Conservation (phyloP, 345 rosid species). For the Reutealis trisperma region DNA sequence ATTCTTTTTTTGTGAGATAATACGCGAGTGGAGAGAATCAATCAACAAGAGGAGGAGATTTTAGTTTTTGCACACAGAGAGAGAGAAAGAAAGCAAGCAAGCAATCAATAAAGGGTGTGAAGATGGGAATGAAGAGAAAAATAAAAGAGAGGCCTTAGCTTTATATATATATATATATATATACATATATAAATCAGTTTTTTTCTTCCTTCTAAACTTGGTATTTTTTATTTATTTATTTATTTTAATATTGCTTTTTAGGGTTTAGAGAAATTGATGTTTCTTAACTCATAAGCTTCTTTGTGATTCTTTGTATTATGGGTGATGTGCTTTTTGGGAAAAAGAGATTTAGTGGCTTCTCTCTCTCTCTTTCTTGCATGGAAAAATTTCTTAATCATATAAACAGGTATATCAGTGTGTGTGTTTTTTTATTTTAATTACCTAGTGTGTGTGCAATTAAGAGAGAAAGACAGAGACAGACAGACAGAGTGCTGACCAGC, state of each 20-base stretch:
- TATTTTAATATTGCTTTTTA: constrained; percentile 15
- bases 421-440: too few relatives aligned
- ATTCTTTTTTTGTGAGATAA: constrained; percentile 29
- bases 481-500: not conserved
- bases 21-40: constrained; percentile 45
- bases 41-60: constrained; percentile 7
- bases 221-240: too few relatives aligned
- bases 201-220: not conserved
- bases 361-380: constrained; percentile 8
- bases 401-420: not conserved
- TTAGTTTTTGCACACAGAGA: not conserved
- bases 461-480: too few relatives aligned
- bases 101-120: not conserved
- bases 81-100: not conserved
- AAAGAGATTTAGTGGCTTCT: constrained; percentile 2
- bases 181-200: not conserved
- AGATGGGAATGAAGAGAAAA: constrained; percentile 17
- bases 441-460: too few relatives aligned
- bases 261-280: constrained; percentile 12
- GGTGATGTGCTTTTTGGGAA: too few relatives aligned
- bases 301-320: not conserved
- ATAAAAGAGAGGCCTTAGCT: constrained; percentile 11
- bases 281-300: constrained; percentile 25
- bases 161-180: constrained; percentile 5
- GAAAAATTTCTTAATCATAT: not conserved